Conservation (phyloP, 2,329 filamentous ascomycete species). For the Apiospora phragmitis region DNA sequence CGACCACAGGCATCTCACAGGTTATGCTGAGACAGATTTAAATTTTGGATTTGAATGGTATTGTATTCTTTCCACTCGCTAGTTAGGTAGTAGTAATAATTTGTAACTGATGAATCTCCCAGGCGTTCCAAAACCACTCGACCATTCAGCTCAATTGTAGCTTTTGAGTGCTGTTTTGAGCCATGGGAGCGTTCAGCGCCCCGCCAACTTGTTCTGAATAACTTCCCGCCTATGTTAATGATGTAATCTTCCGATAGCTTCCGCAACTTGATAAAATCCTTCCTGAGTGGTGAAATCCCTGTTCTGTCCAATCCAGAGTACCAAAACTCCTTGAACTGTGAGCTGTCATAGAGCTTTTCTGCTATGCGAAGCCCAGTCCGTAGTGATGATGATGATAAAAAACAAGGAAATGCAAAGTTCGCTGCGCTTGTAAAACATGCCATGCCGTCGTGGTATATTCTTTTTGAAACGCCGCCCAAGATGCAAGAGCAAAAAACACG, state of each 20-base stretch:
- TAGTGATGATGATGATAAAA: neutral
- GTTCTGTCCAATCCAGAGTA: slow-evolving; percentile 5
- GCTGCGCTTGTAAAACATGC: slow-evolving; percentile 9
- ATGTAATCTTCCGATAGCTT: neutral
- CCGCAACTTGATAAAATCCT: neutral
- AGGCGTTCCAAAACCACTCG: slow-evolving; percentile 3
- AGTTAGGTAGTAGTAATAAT: neutral
- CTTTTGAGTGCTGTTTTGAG: neutral
- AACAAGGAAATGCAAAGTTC: slow-evolving; percentile 4
- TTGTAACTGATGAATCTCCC: neutral
- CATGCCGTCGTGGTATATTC: slow-evolving; percentile 12
- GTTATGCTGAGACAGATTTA: neutral
- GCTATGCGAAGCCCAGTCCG: slow-evolving; percentile 1
- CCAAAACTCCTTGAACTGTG: neutral
- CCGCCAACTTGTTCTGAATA: neutral
- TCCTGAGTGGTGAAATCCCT: slow-evolving; percentile 4
- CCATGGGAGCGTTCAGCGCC: slow-evolving; percentile 6
- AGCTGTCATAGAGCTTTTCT: neutral
- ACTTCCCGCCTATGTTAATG: neutral
- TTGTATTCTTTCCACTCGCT: neutral
- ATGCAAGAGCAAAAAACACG: slow-evolving; percentile 34
- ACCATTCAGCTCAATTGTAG: neutral
- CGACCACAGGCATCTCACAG: neutral
- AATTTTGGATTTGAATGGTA: neutral
- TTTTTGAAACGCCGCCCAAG: slow-evolving; percentile 31